Evolutionary conservation across 768 basidiomycete genomes (phyloP).

Genomic region (Infundibulicybe gibba): DNA sequence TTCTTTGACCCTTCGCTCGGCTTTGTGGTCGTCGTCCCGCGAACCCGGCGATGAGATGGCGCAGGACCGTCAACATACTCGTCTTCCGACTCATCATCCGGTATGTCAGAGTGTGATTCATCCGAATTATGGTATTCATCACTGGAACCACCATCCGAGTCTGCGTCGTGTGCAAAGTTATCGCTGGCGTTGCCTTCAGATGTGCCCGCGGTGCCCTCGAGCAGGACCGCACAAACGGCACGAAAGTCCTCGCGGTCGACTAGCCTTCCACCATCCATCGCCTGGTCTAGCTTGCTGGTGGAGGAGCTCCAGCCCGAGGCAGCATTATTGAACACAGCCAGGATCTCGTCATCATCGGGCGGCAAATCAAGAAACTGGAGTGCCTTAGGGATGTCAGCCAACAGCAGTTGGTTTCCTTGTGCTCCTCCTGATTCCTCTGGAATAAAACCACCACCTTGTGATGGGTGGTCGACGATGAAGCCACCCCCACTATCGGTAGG

Average conservation of each 20-base stretch:
- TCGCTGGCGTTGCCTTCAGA: conserved; percentile 19
- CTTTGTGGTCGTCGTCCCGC: conserved; percentile 4
- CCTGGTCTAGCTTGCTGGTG: conserved; percentile 11
- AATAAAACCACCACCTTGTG: conserved; percentile 31
- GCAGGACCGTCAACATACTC: conserved; percentile 25
- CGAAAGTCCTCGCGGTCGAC: conserved; percentile 75
- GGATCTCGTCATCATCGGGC: conserved; percentile 69
- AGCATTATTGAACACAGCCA: conserved; percentile 72
- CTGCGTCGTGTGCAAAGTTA: conserved; percentile 19
- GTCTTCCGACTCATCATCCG: conserved; percentile 23
- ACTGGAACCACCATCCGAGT: conserved; percentile 14
- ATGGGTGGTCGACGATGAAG: conserved; percentile 14
- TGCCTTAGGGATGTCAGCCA: conserved; percentile 57
- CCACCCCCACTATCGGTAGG: conserved; percentile 13
- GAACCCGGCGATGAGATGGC: conserved; percentile 16
- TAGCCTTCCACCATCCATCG: conserved; percentile 20
- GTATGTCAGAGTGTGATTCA: conserved; percentile 3
- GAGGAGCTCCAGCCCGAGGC: conserved; percentile 62
- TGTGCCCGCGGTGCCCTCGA: conserved; percentile 39
- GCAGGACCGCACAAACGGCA: conserved; percentile 72
- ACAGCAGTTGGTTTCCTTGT: conserved; percentile 35
- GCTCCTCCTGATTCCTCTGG: conserved; percentile 13
- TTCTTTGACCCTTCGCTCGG: conserved; percentile 9
- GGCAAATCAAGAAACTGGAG: conserved; percentile 62
- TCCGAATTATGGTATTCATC: conserved; percentile 15